A percentile compares a stretch with the other conserved stretches of the same genome.
Conservation (phyloP, 1,284 basidiomycete genomes). For the Binderoboletus segoi region DNA sequence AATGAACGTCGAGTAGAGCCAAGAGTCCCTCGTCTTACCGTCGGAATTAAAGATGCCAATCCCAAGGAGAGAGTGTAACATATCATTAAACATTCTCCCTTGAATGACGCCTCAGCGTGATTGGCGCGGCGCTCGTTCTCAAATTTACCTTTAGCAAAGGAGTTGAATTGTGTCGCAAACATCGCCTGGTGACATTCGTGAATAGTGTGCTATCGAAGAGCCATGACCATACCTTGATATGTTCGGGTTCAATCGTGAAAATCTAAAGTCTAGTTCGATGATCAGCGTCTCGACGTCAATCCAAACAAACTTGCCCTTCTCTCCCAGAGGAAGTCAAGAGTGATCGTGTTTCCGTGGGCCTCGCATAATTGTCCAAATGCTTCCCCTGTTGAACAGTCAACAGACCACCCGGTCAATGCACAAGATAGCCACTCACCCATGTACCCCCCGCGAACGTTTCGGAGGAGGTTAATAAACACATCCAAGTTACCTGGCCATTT, state of each 20-base stretch:
- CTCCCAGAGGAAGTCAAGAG: conserved; percentile 35
- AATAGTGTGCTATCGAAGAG: background rate
- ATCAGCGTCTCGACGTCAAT: background rate
- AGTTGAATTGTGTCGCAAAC: conserved; percentile 43
- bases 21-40: conserved; percentile 34
- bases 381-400: conserved; percentile 32
- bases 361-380: conserved; percentile 17
- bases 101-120: conserved; percentile 12
- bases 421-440: conserved; percentile 31
- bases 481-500: conserved; percentile 38
- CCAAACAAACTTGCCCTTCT: conserved; percentile 26
- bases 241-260: conserved; percentile 41
- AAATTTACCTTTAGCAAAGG: conserved; percentile 45
- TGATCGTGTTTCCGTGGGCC: conserved; percentile 37
- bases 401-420: background rate
- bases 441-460: conserved; percentile 34
- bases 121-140: background rate
- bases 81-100: conserved; percentile 28
- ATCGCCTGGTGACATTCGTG: conserved; percentile 29
- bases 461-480: conserved; percentile 24
- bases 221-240: conserved; percentile 38
- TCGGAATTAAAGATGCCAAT: conserved; percentile 65
- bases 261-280: conserved; percentile 16
- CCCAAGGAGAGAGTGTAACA: conserved; percentile 44
- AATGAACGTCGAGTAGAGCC: conserved; percentile 1